Base-by-base conservation (phyloP, 2,329 filamentous ascomycete genomes). In the Colletotrichum simmondsii region DNA sequence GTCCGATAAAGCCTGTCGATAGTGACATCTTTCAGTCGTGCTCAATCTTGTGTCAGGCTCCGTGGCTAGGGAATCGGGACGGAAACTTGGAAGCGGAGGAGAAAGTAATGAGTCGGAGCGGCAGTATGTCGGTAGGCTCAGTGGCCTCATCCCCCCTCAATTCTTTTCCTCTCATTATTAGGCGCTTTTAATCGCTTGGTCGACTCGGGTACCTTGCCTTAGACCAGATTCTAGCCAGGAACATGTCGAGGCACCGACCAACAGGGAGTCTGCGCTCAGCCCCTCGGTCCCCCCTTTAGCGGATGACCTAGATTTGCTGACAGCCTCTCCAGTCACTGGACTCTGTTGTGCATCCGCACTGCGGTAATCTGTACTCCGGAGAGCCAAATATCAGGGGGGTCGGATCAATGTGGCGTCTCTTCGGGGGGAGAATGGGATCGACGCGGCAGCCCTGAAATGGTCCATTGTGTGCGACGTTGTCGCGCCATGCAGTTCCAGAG, bases 191-290 rank as follows among this genome's bases (percentile, higher is more conserved):
- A 49, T n/a, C 35, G 16, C 32, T 60, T 42, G 35, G 68, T 54
- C 54, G 53, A 57, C 52, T 65, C 66, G 60, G 66, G 70, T 65
- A 61, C 70, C 70, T 70, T 70, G 60, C 66, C 46, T n/a, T 69
- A 60, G 70, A 26, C 46, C 65, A 65, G 70, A 49, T 49, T 49
- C n/a, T 49, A 49, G 42, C 42, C 42, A 49, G 53, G 59, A 70
- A 32, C 42, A n/a, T 30, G 24, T 42, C 68, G 54, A 42, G 54
- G 66, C 70, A 70, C 60, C 46, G 46, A 68, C 65, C 59, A 64
- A 26, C 65, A 58, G 52, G 42, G 42, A 60, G 59, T 53, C 70
- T 64, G 49, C 53, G 70, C 70, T 70, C 60, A 65, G 70, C 66
- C 64, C 68, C 68, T 64, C 28, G 35, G 49, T 32, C 37, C 46